Conservation (phyloP, 306 rosid genomes). For the Acacia acuminata region DNA sequence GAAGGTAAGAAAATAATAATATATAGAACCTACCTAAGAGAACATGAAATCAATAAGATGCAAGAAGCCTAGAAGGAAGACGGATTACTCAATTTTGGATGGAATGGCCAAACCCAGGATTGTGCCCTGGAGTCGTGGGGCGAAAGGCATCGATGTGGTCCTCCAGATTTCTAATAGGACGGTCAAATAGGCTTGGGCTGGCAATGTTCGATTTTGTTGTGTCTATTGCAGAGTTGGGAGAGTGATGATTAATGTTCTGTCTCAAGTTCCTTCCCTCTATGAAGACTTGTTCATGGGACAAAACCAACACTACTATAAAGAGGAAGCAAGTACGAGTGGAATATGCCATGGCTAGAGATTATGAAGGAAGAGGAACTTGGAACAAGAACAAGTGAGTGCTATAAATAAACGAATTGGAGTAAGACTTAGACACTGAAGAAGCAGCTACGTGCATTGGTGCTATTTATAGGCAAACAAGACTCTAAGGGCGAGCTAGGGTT, state of each 20-base stretch:
- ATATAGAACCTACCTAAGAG: neutral
- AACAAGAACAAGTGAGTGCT: neutral
- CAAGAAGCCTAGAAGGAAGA: neutral
- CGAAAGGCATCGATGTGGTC: conserved; percentile 62
- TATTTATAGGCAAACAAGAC: neutral
- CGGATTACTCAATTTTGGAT: neutral
- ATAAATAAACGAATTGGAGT: neutral
- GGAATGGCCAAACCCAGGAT: conserved; percentile 84
- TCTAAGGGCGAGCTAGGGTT: neutral
- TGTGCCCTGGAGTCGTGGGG: conserved; percentile 72
- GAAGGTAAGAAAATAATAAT: neutral
- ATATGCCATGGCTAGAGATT: conserved; percentile 47
- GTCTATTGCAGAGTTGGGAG: conserved; percentile 26
- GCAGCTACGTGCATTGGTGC: neutral
- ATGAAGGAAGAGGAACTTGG: neutral
- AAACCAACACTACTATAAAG: conserved; percentile 41
- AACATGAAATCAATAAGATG: neutral
- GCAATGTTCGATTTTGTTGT: neutral
- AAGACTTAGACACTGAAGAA: neutral
- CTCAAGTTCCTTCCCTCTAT: conserved; percentile 56
- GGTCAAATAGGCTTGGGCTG: neutral
- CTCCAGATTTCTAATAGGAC: conserved; percentile 4
- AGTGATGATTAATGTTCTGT: conserved; percentile 17
- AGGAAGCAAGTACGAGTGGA: conserved; percentile 41
- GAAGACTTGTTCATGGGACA: conserved; percentile 44